Evolutionary conservation across 257 asterid genomes (phyloP), one percentile per base, ranked within the genome.

Genomic region (Plectranthus barbatus): DNA sequence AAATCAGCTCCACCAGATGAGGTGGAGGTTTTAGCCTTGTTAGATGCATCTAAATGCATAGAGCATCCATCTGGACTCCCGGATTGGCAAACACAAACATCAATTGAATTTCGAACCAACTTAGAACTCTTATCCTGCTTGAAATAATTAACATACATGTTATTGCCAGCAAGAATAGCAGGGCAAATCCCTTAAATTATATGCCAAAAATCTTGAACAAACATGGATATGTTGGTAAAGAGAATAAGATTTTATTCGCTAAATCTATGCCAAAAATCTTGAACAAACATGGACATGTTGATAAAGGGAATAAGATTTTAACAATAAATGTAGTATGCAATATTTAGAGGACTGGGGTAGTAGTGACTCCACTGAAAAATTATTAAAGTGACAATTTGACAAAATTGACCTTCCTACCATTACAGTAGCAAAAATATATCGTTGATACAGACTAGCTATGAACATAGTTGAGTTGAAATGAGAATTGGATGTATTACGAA

Each of bases 41-140:
- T 52, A 42, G 66, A 62, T 68, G 62, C 77, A 65, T 49, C 82
- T 36, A 58, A 70, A 31, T 76, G 71, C 67, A 69, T 56, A 42
- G 86, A 64, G 73, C 76, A 56, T 66, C 55, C 77, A 36, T 69
- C 84, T 24, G 60, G 59, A 72, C 66, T 72, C 66, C 56, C 78
- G 59, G 79, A 47, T 62, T 66, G 76, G 45, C 56, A 46, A 46
- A 72, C 67, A 68, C 42, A 49, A 61, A 40, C 72, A 72, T 71
- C 69, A 76, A 66, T 70, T 26, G 74, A 55, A 15, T 60, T 41
- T 48, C 74, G 67, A 42, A 71, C 75, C 62, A 67, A 70, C 34
- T 50, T 39, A 55, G 67, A 51, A 33, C 40, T 60, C 50, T 19
- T 57, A 66, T 73, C 88, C 97, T 84, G 84, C 55, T 75, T 34